Conservation (phyloP, 1,284 basidiomycete genomes). For the Porodaedalea pini region DNA sequence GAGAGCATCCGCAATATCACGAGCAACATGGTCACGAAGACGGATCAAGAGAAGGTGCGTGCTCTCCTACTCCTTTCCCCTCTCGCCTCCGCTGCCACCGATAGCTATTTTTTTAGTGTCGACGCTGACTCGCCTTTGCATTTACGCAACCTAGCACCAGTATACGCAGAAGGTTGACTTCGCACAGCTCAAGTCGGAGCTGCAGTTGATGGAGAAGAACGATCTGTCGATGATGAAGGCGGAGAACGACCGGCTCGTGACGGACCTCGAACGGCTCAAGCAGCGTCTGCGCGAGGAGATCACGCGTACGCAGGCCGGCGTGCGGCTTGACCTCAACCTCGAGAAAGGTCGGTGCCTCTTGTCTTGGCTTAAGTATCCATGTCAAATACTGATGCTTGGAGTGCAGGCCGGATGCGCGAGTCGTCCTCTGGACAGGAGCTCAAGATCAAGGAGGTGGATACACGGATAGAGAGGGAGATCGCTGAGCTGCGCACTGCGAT, state of each 20-base stretch:
- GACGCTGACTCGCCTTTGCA: constrained; percentile 1
- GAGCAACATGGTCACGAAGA: constrained; percentile 88
- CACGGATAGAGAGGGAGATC: constrained; percentile 96
- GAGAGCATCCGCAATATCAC: constrained; percentile 94
- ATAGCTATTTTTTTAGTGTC: too few species aligned
- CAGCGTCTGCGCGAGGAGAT: constrained; percentile 91
- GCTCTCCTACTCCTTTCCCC: background rate
- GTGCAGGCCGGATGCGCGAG: constrained; percentile 79
- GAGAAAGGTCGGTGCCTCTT: constrained; percentile 66
- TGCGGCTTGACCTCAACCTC: constrained; percentile 91
- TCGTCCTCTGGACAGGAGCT: constrained; percentile 91
- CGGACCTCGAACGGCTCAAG: constrained; percentile 95
- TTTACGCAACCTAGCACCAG: constrained; percentile 57
- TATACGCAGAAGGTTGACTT: constrained; percentile 98
- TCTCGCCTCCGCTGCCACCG: too few species aligned
- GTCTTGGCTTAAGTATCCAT: background rate
- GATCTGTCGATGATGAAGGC: constrained; percentile 94
- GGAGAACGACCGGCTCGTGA: constrained; percentile 88
- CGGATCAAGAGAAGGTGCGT: constrained; percentile 89
- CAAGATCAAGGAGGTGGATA: constrained; percentile 98
- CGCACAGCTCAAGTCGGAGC: constrained; percentile 92
- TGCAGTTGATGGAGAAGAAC: constrained; percentile 96
- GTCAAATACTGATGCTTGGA: background rate
- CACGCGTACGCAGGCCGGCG: constrained; percentile 89
- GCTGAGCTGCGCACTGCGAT: constrained; percentile 86